Conservation (phyloP, 495 filamentous ascomycete genomes). For the Wilcoxina mikolae region DNA sequence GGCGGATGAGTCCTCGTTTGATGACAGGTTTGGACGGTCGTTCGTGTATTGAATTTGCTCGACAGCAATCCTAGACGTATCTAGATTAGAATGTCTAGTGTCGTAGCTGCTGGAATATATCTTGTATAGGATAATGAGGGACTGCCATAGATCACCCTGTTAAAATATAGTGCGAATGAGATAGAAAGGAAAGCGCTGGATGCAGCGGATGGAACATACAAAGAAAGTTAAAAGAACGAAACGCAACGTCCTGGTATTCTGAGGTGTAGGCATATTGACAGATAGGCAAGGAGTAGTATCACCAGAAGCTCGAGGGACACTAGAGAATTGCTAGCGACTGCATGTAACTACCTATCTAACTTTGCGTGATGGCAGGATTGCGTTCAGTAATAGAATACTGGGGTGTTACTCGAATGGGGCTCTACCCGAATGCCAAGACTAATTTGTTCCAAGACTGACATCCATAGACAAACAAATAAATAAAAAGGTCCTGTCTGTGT, state of each 20-base stretch:
- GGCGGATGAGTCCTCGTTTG: not conserved
- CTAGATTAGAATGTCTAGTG: slow-evolving; percentile 26
- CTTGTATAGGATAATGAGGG: slow-evolving; percentile 27
- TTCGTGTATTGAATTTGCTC: not conserved
- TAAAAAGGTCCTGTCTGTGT: no score
- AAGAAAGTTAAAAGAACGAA: slow-evolving; percentile 80
- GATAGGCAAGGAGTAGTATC: no score
- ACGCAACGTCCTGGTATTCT: slow-evolving; percentile 41
- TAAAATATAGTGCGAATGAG: not conserved
- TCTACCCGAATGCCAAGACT: no score
- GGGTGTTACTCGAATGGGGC: no score
- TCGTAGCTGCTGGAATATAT: slow-evolving; percentile 28
- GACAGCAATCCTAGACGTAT: slow-evolving; percentile 13
- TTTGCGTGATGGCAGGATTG: no score
- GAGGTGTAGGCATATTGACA: slow-evolving; percentile 20
- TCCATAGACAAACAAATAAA: no score
- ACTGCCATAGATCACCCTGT: slow-evolving; percentile 11
- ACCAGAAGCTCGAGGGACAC: no score
- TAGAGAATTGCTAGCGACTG: no score
- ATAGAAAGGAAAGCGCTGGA: not conserved
- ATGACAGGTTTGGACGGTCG: not conserved
- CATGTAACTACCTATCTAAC: no score
- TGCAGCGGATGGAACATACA: slow-evolving; percentile 39
- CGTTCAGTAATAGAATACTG: no score
- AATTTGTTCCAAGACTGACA: no score